Base-by-base conservation (phyloP, 169 alveolate species). In the Cyclospora cayetanensis region DNA sequence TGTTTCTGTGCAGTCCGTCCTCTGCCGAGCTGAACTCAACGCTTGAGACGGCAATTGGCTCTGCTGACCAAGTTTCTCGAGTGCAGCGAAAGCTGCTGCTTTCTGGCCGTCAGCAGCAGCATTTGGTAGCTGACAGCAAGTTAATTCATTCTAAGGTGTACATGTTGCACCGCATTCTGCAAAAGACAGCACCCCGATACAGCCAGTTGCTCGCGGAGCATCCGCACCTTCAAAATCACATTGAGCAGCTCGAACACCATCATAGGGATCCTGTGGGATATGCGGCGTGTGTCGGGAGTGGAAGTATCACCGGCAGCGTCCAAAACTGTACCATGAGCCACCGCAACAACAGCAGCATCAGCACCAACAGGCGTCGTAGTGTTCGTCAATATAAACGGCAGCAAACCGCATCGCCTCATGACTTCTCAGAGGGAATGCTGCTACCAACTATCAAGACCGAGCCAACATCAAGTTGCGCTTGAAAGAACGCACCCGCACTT, bases 171-270 rank as follows among this genome's bases (percentile, higher is more conserved):
- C 87, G 70, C 7, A 43, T 77, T 11, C 43, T 77, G 18, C 41
- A 27, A 35, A 46, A 42, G 25, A 20, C 46, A 25, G 7, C 52
- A 25, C 87, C 87, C 25, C 66, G 46, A 11, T 77, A 77, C 68
- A 50, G 87, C 50, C 87, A 77, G 87, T 77, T 65, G 87, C 87
- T 77, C 31, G 68, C 42, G 50, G 87, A 46, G 11, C 87, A 77
- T 20, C 43, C 43, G 7, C 31, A 31, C 68, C 68, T 77, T n/a
- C 37, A 37, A 27, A 68, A 77, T 31, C 87, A 77, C 70, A 77
- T 77, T 15, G n/a, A 77, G 42, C 87, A 46, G 87, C 70, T 77
- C 70, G 87, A 77, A 12, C 87, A 77, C 34, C 87, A 46, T 39
- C 66, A 77, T 43, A 4, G 50, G 70, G 70, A 29, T 46, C 37